phyloP scores from a whole-genome alignment of 139 green algal genomes.

The Chlorella sp. region DNA sequence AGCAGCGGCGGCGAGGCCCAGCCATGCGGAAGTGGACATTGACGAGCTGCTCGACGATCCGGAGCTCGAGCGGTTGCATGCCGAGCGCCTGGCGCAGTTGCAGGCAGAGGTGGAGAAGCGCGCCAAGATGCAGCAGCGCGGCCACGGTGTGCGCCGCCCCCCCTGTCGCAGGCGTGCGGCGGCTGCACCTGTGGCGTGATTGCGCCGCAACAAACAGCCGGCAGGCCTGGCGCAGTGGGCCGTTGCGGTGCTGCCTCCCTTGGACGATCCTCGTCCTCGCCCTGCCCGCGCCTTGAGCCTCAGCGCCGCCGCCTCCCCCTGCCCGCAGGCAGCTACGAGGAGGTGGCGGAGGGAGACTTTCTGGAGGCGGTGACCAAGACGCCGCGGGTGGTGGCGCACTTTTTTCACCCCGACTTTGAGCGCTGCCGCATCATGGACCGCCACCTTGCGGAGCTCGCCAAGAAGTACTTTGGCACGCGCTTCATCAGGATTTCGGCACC shows the following conservation, averaged over 20 bases:
- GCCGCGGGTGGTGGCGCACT: conserved; percentile 83
- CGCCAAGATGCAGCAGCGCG: conserved; percentile 67
- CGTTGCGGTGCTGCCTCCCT: no score
- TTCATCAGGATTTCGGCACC: conserved; percentile 92
- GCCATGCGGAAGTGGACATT: conserved; percentile 61
- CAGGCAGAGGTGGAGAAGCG: conserved; percentile 85
- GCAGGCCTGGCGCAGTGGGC: no score
- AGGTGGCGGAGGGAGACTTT: conserved; percentile 90
- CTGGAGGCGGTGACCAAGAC: conserved; percentile 88
- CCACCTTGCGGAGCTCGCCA: conserved; percentile 75
- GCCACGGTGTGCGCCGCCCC: conserved; percentile 73
- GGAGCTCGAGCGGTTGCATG: conserved; percentile 61
- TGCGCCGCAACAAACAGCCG: no score
- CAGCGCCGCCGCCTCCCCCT: not conserved
- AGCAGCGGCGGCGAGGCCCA: conserved; percentile 22
- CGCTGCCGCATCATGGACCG: conserved; percentile 97
- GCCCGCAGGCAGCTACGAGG: conserved; percentile 40
- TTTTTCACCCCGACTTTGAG: conserved; percentile 96
- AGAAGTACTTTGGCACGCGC: conserved; percentile 85
- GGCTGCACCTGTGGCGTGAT: no score
- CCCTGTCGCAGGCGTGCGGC: no score
- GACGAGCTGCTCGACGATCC: conserved; percentile 83
- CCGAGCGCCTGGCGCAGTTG: conserved; percentile 72
- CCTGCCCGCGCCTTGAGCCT: no score
- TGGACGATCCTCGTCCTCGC: no score